These are phyloP conservation scores for Gorgonomyces haynaldii DNA, from an alignment of 192 early-diverging fungal species.

Conservation along the genomic window DNA sequence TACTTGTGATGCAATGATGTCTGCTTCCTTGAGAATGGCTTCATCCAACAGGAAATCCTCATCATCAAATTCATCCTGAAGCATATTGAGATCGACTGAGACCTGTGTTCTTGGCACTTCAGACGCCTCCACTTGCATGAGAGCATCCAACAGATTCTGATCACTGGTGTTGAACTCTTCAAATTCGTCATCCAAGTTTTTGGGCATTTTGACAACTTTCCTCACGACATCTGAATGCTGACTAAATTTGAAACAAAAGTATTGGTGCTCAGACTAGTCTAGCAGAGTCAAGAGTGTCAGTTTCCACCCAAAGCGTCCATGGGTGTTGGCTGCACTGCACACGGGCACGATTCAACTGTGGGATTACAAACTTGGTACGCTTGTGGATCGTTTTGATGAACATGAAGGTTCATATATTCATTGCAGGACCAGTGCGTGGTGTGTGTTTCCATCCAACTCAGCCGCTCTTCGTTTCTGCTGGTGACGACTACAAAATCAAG, in stretches of 20 bases:
- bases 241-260: slow-evolving; percentile 97
- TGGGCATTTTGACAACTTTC: background rate
- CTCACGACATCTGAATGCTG: slow-evolving; percentile 24
- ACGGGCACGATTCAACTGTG: slow-evolving; percentile 97
- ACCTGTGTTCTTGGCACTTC: no score
- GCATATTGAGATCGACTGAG: no score
- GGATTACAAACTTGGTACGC: slow-evolving; percentile 99
- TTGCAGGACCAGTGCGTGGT: slow-evolving; percentile 86
- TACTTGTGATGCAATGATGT: no score
- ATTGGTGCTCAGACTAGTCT: slow-evolving; percentile 19
- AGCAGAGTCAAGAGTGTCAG: slow-evolving; percentile 93
- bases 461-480: slow-evolving; percentile 94
- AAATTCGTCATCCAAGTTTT: no score
- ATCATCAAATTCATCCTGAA: no score
- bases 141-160: no score
- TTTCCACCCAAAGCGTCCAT: slow-evolving; percentile 95
- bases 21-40: no score
- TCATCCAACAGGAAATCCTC: no score
- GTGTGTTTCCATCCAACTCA: slow-evolving; percentile 93
- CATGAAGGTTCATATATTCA: slow-evolving; percentile 71
- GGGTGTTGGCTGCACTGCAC: slow-evolving; percentile 94
- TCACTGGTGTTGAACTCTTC: no score
- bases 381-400: slow-evolving; percentile 97
- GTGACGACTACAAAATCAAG: slow-evolving; percentile 99
- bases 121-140: no score